Percentiles rank a stretch among this genome's conserved stretches.
Conservation (phyloP, 805 yeast genomes). For the Yarrowia divulgata region DNA sequence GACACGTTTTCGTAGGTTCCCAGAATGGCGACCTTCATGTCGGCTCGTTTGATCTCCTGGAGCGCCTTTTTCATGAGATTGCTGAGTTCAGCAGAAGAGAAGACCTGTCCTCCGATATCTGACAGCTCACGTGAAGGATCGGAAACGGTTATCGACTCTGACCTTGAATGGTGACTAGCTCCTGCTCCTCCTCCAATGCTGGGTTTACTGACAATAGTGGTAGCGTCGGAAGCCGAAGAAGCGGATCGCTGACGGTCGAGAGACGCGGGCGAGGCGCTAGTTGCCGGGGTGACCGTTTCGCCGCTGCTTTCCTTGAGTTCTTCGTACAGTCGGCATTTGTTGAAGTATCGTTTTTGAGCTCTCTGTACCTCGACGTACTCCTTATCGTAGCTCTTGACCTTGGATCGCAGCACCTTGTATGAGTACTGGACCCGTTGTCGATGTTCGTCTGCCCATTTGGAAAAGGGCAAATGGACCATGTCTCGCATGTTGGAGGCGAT, state of each 20-base stretch:
- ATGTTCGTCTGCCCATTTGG: slow-evolving; percentile 78
- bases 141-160: slow-evolving; percentile 7
- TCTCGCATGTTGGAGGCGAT: slow-evolving; percentile 67
- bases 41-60: slow-evolving; percentile 58
- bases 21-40: slow-evolving; percentile 69
- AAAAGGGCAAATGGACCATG: slow-evolving; percentile 72
- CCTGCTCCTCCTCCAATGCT: too few species aligned
- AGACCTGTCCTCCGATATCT: slow-evolving; percentile 48
- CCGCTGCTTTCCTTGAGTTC: slow-evolving; percentile 49
- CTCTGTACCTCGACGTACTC: slow-evolving; percentile 60
- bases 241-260: slow-evolving; percentile 21
- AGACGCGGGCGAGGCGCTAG: slow-evolving; percentile 6
- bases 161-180: not conserved
- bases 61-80: slow-evolving; percentile 56
- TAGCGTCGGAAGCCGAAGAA: slow-evolving; percentile 28
- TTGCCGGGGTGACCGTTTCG: slow-evolving; percentile 14
- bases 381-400: slow-evolving; percentile 61
- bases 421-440: slow-evolving; percentile 68
- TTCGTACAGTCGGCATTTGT: slow-evolving; percentile 76
- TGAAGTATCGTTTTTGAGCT: slow-evolving; percentile 72
- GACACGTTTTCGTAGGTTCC: slow-evolving; percentile 71
- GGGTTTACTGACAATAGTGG: slow-evolving; percentile 12
- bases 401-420: slow-evolving; percentile 59
- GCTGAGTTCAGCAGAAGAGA: slow-evolving; percentile 53
- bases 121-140: slow-evolving; percentile 39